phyloP scores from a whole-genome alignment of 306 rosid species.

The Vigna hirtella region DNA sequence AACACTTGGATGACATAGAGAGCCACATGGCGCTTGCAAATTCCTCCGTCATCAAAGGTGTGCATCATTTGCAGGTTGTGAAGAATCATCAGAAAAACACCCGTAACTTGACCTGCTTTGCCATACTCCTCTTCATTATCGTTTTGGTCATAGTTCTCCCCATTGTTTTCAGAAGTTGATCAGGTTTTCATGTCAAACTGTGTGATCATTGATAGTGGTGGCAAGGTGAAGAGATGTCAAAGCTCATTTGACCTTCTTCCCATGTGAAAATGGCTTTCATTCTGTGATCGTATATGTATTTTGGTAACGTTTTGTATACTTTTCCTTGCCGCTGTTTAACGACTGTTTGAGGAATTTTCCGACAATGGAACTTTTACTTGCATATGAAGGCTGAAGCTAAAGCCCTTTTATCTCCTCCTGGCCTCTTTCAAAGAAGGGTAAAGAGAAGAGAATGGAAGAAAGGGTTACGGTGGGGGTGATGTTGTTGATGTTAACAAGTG shows the following conservation, averaged over 20 bases:
- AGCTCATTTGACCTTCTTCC: background rate
- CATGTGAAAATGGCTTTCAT: background rate
- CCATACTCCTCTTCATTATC: conserved; percentile 61
- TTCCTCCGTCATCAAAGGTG: conserved; percentile 69
- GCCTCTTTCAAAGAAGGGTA: background rate
- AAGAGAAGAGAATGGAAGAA: background rate
- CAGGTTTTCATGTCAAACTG: background rate
- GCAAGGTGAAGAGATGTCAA: conserved; percentile 25
- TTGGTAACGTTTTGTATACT: background rate
- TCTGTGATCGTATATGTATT: conserved; percentile 11
- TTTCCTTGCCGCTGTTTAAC: conserved; percentile 12
- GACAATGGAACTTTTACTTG: background rate
- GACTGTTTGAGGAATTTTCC: conserved; percentile 7
- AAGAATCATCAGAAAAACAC: conserved; percentile 63
- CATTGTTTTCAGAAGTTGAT: conserved; percentile 39
- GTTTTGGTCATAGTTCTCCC: conserved; percentile 61
- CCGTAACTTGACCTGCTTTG: conserved; percentile 66
- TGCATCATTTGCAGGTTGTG: conserved; percentile 62
- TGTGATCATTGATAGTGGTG: background rate
- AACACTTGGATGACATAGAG: conserved; percentile 85
- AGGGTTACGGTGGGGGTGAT: background rate
- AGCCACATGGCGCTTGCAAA: conserved; percentile 74
- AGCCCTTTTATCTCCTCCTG: background rate
- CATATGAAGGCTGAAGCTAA: background rate
- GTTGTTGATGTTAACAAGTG: conserved; percentile 12